Evolutionary conservation across 257 asterid genomes (phyloP), one percentile per base, ranked within the genome.

Genomic region (Petunia secreta): DNA sequence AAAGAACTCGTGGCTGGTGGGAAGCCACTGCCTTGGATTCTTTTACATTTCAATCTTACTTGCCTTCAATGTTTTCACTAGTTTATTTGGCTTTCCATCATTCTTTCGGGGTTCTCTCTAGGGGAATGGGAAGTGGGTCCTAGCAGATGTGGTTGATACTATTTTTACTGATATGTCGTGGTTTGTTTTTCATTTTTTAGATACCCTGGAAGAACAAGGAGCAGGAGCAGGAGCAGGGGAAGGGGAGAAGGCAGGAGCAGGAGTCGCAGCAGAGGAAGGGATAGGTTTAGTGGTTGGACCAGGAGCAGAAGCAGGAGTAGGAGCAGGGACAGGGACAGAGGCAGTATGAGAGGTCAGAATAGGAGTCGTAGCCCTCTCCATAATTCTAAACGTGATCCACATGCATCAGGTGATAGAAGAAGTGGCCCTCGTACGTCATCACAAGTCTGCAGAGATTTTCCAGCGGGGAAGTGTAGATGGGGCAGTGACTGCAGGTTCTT

Each of bases 401-500:
- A 87, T 84, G 89, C 84, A 81, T 85, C 90, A 92, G 89, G 82
- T 82, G 96, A 90, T 69, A 87, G 84, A 86, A 87, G 86, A 84
- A 81, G 87, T 74, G 87, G 83, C 60, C 85, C 85, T 57, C 94
- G 90, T 67, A 84, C 80, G 71, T 85, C 92, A 81, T 87, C 95
- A 82, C 92, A 84, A 82, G 84, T 63, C 43, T 94, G 98, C 87
- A 89, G 92, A 83, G 90, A 92, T 74, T 90, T 88, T 87, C 81
- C 92, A 68, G 43, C 69, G 0, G 97, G 98, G 40, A 79, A 86
- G 41, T 94, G 97, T 88, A 84, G 92, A 82, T 91, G 92, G 82
- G 98, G 98, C 80, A 89, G 88, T 81, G 92, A 89, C 14, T 94
- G 98, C 85, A 85, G 91, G 82, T 94, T 90, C 79, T 78, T 85